Conservation (phyloP, 257 asterid species). For the Plantago ovata region DNA sequence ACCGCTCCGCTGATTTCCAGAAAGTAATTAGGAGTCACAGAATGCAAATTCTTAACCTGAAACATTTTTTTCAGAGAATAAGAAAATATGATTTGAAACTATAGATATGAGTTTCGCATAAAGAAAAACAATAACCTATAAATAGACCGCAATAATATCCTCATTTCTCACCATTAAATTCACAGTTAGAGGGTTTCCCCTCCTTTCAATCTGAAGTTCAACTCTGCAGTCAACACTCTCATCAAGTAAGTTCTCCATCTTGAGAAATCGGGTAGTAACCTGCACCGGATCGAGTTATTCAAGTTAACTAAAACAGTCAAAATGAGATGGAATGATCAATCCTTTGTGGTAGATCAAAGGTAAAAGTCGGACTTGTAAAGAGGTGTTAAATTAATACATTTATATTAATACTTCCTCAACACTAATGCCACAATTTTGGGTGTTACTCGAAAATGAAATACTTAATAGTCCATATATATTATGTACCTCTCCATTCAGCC, state of each 20-base stretch:
- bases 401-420: too few species aligned
- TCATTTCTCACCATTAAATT: constrained; percentile 66
- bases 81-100: constrained; percentile 1
- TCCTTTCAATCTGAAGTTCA: constrained; percentile 95
- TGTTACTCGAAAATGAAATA: background rate
- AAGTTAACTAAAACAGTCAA: background rate
- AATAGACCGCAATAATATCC: constrained; percentile 20
- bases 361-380: too few species aligned
- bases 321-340: too few species aligned
- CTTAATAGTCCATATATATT: background rate
- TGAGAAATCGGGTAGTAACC: constrained; percentile 91
- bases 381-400: too few species aligned
- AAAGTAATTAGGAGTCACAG: constrained; percentile 80
- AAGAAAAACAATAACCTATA: background rate
- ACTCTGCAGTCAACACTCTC: constrained; percentile 68
- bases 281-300: constrained; percentile 35
- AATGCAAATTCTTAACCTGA: constrained; percentile 98
- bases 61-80: constrained; percentile 21
- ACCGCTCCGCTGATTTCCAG: constrained; percentile 96
- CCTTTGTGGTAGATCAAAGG: too few species aligned
- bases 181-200: constrained; percentile 78
- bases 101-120: background rate
- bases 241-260: constrained; percentile 88
- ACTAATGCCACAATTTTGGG: too few species aligned
- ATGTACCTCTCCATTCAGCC: constrained; percentile 3